phyloP scores from a whole-genome alignment of 768 basidiomycete genomes.

The Aureoboletus auriporus region DNA sequence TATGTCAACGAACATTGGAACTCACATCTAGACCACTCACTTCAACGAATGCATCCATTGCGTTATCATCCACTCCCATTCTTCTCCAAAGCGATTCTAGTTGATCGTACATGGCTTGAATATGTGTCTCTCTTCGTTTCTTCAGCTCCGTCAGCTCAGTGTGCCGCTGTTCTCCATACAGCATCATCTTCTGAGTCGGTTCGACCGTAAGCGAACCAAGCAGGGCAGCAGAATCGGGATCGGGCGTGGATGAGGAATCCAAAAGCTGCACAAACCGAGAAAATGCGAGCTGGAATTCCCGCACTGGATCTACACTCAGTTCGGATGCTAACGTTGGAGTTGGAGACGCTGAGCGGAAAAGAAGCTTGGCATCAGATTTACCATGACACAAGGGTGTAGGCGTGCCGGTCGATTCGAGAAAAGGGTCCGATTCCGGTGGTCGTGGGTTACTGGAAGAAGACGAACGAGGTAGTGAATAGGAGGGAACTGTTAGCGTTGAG shows the following conservation, averaged over 20 bases:
- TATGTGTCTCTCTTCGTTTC: conserved; percentile 69
- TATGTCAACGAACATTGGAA: background rate
- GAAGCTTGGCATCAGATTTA: conserved; percentile 30
- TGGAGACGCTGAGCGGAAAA: conserved; percentile 30
- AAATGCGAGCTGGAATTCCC: conserved; percentile 56
- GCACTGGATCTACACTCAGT: conserved; percentile 7
- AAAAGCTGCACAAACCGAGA: conserved; percentile 58
- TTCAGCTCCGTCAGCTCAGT: conserved; percentile 69
- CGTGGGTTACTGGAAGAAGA: conserved; percentile 33
- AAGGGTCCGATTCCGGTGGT: conserved; percentile 22
- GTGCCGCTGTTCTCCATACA: conserved; percentile 61
- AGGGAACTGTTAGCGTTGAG: conserved; percentile 35
- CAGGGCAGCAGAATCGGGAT: conserved; percentile 19
- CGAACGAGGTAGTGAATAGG: conserved; percentile 40
- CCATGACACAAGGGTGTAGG: conserved; percentile 48
- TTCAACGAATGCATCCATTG: conserved; percentile 93
- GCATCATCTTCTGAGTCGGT: conserved; percentile 69
- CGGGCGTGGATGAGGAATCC: conserved; percentile 35
- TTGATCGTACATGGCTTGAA: conserved; percentile 92
- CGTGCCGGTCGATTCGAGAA: conserved; percentile 30
- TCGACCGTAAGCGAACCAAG: conserved; percentile 51
- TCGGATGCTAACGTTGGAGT: conserved; percentile 10
- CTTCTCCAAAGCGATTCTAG: conserved; percentile 88
- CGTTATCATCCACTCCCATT: conserved; percentile 71
- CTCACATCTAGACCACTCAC: conserved; percentile 17